These are phyloP conservation scores for Emericellopsis cladophorae DNA, from an alignment of 2,329 filamentous ascomycete species.

Conservation along the genomic window DNA sequence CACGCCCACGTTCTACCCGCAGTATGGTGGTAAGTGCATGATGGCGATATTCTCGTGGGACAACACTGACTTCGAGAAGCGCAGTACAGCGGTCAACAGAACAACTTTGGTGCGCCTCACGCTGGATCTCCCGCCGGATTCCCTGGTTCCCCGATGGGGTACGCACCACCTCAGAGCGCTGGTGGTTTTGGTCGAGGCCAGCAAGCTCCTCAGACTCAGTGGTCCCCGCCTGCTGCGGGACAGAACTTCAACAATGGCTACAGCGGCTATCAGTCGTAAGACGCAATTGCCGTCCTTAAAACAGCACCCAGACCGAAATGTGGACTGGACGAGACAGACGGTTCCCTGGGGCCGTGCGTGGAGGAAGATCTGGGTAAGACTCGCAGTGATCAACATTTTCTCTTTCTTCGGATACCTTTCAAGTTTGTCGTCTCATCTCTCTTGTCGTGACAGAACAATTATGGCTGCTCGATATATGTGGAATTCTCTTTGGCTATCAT, in stretches of 20 bases:
- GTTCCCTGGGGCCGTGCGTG: slow-evolving; percentile 2
- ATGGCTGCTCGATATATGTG: no score
- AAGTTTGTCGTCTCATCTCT: no score
- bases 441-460: no score
- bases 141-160: slow-evolving; percentile 56
- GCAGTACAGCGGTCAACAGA: slow-evolving; percentile 53
- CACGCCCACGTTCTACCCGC: slow-evolving; percentile 81
- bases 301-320: no score
- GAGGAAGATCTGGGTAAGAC: neutral
- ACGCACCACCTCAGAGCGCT: slow-evolving; percentile 60
- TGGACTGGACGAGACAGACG: slow-evolving; percentile 1
- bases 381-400: neutral
- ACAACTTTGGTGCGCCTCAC: slow-evolving; percentile 50
- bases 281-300: no score
- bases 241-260: slow-evolving; percentile 51
- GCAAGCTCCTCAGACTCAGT: slow-evolving; percentile 42
- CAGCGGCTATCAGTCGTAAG: slow-evolving; percentile 48
- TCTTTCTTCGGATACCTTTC: neutral
- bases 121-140: slow-evolving; percentile 50
- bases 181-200: slow-evolving; percentile 76
- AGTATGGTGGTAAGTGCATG: slow-evolving; percentile 66
- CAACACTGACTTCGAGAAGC: slow-evolving; percentile 13
- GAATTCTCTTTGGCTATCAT: no score
- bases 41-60: neutral
- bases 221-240: slow-evolving; percentile 36